Evolutionary conservation across 257 asterid genomes (phyloP), one percentile per base, ranked within the genome.

Genomic region (Solanum clarkiae): DNA sequence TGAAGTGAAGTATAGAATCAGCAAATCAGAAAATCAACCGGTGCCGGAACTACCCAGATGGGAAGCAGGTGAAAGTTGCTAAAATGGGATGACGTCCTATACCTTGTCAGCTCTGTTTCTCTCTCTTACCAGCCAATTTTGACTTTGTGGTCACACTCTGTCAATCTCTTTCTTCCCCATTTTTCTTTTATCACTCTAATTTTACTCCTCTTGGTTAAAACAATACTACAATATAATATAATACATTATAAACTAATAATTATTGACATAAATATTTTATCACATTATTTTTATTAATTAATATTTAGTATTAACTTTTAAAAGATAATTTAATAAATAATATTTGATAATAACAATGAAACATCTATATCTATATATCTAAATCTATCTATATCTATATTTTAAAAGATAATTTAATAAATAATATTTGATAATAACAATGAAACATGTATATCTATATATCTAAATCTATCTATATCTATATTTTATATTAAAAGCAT

Each of bases 81-180:
- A 53, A 26, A 53, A 51, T 51, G 83, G 49, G 83, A 32, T 79
- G 83, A 79, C 83, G 83, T 79, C 83, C 54, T 26, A 26, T 17
- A 79, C 63, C 62, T 79, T 79, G 83, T 79, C 83, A 79, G 10
- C 83, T 53, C 83, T 17, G 49, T 18, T 17, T 79, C 65, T 79
- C 83, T 79, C 83, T 49, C 82, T 75, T 75, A 75, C 82, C 82
- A 75, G 14, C 82, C 82, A 75, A 75, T 75, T 75, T 75, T 49
- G 82, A 75, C 82, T 24, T 75, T 49, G 51, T 49, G 14, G 62
- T 75, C 82, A 75, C 82, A 14, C 2, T 14, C 20, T 15, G 17
- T 36, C 55, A 71, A 26, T 49, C n/a, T 49, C 36, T 49, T 47
- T n/a, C 22, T 75, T 72, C 26, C 57, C 24, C 44, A 20, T 71